Evolutionary conservation across 164 flowering plant species (phyloP).

Genomic region (Taxillus chinensis): DNA sequence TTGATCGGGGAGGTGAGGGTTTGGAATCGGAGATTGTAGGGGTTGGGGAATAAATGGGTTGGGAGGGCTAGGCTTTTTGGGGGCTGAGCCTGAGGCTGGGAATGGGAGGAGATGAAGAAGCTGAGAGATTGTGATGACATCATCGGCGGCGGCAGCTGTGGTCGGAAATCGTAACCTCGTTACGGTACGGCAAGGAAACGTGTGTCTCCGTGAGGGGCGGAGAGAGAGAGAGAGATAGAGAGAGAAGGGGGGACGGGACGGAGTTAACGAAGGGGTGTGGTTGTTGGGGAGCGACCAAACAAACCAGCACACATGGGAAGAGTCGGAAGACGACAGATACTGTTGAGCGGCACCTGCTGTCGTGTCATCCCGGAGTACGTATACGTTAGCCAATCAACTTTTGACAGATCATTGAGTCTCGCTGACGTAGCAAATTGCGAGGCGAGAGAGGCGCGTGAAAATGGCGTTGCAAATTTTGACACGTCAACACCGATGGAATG

Average conservation of each 20-base stretch:
- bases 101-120: conserved; percentile 18
- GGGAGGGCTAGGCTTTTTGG: conserved; percentile 9
- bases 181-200: not conserved
- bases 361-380: too few relatives aligned
- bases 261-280: not conserved
- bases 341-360: too few relatives aligned
- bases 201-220: not conserved
- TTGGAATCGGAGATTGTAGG: conserved; percentile 9
- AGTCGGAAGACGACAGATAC: too few relatives aligned
- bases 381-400: too few relatives aligned
- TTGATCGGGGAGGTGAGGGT: conserved; percentile 7
- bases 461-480: too few relatives aligned
- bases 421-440: too few relatives aligned
- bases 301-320: too few relatives aligned
- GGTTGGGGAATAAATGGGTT: not conserved
- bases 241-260: not conserved
- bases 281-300: too few relatives aligned
- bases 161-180: not conserved
- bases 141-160: not conserved
- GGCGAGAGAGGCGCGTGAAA: too few relatives aligned
- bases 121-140: conserved; percentile 25
- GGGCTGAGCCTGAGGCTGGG: conserved; percentile 13
- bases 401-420: too few relatives aligned
- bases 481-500: too few relatives aligned
- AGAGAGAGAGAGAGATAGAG: not conserved